Evolutionary conservation across 106 monocot species (phyloP), one percentile per base, ranked within the genome.

Genomic region (Cymbidium sinense): DNA sequence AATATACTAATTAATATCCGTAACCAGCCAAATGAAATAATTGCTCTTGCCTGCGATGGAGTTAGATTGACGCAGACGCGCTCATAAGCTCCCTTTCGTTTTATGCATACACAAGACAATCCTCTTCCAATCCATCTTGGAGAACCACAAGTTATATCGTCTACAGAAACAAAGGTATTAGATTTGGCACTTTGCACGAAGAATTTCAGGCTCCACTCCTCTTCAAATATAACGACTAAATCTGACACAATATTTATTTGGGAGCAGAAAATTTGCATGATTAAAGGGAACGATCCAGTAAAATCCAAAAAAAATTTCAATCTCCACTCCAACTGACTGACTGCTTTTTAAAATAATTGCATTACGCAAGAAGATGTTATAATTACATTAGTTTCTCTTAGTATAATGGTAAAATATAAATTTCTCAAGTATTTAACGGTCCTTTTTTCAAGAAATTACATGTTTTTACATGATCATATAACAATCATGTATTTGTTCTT

Each of bases 41-140:
- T 35, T 44, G 23, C 27, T 52, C 87, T 73, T 86, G 79, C 93
- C 86, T 88, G 88, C 62, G 82, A 21, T 76, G 93, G 90, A 77
- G 93, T 88, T 76, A 90, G 85, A 77, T 87, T 88, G 62, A 82
- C 55, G 51, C 85, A 85, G 25, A 91, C 87, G 1, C 94, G 88
- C 62, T 91, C 94, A 71, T 91, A 89, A 5, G 50, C 69, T 75
- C 81, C 91, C 78, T 86, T 95, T 69, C 86, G 43, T 55, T 91
- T 95, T 5, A 89, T 91, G 73, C 95, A 95, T 39, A 95, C 91
- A 77, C 95, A 95, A 36, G 95, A 91, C 75, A 95, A 80, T 43
- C 94, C 77, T 81, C 77, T 95, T 70, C 89, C 91, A 67, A 95
- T 89, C 95, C 95, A 91, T 85, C 84, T 88, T 67, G 91, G 95